phyloP scores from a whole-genome alignment of 257 asterid species.

The Nicotiana sylvestris region DNA sequence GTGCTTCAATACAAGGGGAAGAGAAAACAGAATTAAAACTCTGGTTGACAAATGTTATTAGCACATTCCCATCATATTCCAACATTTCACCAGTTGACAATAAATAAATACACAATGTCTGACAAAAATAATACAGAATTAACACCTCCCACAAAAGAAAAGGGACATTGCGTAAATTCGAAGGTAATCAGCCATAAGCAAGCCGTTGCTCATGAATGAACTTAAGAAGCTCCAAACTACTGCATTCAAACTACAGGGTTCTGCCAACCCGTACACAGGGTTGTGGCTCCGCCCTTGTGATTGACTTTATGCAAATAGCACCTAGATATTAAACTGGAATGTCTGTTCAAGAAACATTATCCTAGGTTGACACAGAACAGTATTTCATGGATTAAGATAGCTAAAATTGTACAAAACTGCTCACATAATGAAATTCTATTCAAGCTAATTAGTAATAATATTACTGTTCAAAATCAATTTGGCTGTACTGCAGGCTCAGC shows the following conservation, averaged over 20 bases:
- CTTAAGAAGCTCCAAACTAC: not conserved
- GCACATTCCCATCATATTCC: not conserved
- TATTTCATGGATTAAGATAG: not conserved
- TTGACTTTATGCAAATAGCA: not conserved
- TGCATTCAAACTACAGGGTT: not conserved
- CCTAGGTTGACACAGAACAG: not conserved
- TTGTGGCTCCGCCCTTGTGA: too few species aligned
- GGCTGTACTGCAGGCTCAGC: not conserved
- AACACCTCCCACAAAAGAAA: not conserved
- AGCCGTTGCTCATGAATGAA: not conserved
- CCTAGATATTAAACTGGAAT: not conserved
- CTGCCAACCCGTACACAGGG: too few species aligned
- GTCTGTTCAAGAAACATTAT: not conserved
- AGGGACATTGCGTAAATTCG: not conserved
- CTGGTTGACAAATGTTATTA: not conserved
- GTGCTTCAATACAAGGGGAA: constrained; percentile 9
- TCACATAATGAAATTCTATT: not conserved
- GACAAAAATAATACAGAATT: not conserved
- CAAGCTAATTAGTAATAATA: not conserved
- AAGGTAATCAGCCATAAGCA: not conserved
- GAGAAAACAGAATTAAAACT: not conserved
- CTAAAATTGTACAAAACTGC: not conserved
- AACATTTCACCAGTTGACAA: not conserved
- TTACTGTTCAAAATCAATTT: not conserved
- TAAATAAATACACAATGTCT: not conserved